Percentiles rank a stretch among this genome's conserved stretches.
Conservation (phyloP, 257 asterid genomes). For the Linderniella brevidens region DNA sequence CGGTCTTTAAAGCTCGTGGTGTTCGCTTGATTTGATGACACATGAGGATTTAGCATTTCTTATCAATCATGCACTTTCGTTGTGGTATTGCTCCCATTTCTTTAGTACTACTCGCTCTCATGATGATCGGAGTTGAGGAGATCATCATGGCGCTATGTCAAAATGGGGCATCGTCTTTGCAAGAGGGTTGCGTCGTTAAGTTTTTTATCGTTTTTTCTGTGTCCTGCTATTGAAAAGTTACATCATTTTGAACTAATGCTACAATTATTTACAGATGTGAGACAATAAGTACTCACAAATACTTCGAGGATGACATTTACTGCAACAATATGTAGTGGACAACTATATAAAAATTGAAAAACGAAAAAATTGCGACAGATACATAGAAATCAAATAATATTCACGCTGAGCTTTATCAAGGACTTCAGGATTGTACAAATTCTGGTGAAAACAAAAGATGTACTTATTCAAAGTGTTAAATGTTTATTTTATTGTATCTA, state of each 20-base stretch:
- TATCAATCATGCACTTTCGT: no score
- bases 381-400: not conserved
- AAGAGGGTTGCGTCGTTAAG: no score
- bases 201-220: no score
- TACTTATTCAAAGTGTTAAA: not conserved
- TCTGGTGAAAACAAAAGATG: not conserved
- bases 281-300: not conserved
- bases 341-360: slow-evolving; percentile 2
- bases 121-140: no score
- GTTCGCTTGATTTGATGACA: no score
- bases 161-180: no score
- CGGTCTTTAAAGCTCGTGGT: no score
- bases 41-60: no score
- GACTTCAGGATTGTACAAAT: not conserved
- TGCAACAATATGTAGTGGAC: slow-evolving; percentile 1
- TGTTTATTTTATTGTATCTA: not conserved
- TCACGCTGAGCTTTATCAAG: not conserved
- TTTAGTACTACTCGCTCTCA: no score
- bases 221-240: not conserved
- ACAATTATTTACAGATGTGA: not conserved
- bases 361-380: not conserved
- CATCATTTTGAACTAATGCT: not conserved
- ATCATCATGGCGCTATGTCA: no score
- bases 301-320: not conserved
- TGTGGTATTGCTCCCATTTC: no score